Evolutionary conservation across 768 basidiomycete species (phyloP).

Genomic region (Tricholoma terreum): DNA sequence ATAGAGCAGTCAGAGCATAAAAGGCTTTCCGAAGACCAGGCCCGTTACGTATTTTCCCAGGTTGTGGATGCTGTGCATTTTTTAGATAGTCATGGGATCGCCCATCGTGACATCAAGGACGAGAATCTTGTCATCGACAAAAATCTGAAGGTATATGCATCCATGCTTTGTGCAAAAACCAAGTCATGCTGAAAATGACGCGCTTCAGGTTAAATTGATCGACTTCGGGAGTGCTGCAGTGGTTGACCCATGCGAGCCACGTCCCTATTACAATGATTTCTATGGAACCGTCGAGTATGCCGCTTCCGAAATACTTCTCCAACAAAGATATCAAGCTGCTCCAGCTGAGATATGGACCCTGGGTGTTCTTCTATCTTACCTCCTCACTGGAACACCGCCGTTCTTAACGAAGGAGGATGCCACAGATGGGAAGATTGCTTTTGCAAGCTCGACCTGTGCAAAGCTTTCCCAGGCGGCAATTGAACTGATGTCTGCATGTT

Average conservation of each 20-base stretch:
- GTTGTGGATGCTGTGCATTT: conserved; percentile 84
- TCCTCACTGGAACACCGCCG: conserved; percentile 89
- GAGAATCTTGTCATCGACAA: conserved; percentile 86
- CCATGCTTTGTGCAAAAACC: not conserved
- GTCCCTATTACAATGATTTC: conserved; percentile 73
- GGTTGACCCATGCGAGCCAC: conserved; percentile 57
- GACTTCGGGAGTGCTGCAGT: conserved; percentile 92
- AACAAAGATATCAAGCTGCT: conserved; percentile 85
- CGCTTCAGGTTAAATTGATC: conserved; percentile 79
- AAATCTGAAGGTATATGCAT: conserved; percentile 59
- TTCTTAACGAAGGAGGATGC: conserved; percentile 87
- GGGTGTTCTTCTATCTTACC: conserved; percentile 90
- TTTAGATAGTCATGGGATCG: conserved; percentile 78
- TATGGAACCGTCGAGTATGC: conserved; percentile 97
- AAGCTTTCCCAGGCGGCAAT: conserved; percentile 48
- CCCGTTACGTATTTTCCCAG: conserved; percentile 82
- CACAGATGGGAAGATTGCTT: conserved; percentile 58
- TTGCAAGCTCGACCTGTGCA: conserved; percentile 39
- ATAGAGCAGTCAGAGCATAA: conserved; percentile 85
- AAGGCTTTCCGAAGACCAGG: conserved; percentile 72
- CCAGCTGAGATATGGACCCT: conserved; percentile 97
- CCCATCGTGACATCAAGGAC: conserved; percentile 96
- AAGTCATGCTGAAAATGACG: not conserved
- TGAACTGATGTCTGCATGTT: conserved; percentile 69
- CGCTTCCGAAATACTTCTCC: conserved; percentile 88